Conservation (phyloP, 352 stramenopile species). For the Pythium volutum region DNA sequence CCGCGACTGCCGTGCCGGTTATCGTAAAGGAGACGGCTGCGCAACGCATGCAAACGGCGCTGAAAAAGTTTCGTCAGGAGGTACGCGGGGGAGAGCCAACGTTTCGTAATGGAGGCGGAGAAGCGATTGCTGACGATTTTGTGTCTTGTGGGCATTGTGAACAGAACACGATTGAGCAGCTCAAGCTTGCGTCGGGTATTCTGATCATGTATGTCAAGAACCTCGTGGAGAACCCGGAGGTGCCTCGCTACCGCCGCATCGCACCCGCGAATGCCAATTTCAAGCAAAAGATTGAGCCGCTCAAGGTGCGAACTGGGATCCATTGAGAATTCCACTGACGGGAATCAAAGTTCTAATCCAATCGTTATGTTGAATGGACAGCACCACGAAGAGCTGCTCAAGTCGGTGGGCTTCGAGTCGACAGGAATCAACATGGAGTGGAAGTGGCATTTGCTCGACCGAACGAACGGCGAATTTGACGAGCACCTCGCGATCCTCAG, state of each 20-base stretch:
- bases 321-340: background rate
- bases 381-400: conserved; percentile 74
- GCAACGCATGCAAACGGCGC: conserved; percentile 18
- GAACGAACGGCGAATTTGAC: conserved; percentile 57
- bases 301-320: conserved; percentile 41
- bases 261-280: conserved; percentile 77
- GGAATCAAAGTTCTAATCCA: background rate
- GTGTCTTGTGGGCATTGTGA: background rate
- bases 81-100: conserved; percentile 1
- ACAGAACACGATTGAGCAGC: conserved; percentile 68
- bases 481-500: conserved; percentile 64
- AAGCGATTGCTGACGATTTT: background rate
- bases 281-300: conserved; percentile 81
- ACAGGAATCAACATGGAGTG: conserved; percentile 78
- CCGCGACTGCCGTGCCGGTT: background rate
- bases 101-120: background rate
- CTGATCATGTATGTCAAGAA: conserved; percentile 89
- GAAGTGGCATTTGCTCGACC: conserved; percentile 73
- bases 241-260: conserved; percentile 79
- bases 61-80: conserved; percentile 27
- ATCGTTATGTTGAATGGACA: no score
- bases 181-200: conserved; percentile 65
- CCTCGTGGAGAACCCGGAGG: conserved; percentile 77
- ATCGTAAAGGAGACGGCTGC: conserved; percentile 19
- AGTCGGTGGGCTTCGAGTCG: conserved; percentile 75